Evolutionary conservation across 2,329 filamentous ascomycete genomes (phyloP).

Genomic region (Sporothrix protearum): DNA sequence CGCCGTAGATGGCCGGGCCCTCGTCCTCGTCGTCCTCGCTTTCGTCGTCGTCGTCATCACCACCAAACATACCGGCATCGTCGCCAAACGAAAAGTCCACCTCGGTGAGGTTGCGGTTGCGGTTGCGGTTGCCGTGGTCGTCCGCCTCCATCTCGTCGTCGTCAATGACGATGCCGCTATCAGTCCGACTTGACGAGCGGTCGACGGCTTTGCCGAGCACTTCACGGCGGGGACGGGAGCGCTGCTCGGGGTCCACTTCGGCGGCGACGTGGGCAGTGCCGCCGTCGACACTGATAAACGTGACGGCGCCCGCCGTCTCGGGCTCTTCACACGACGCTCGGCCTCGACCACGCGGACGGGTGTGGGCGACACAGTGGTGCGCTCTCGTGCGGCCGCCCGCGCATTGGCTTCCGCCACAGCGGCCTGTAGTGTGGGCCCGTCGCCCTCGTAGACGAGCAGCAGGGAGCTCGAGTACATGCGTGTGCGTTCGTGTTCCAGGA

Average conservation of each 20-base stretch:
- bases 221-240: slow-evolving; percentile 22
- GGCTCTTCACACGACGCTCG: slow-evolving; percentile 11
- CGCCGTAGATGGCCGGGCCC: slow-evolving; percentile 64
- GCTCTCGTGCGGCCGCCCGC: slow-evolving; percentile 34
- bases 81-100: slow-evolving; percentile 4
- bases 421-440: slow-evolving; percentile 51
- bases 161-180: slow-evolving; percentile 55
- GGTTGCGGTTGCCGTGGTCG: slow-evolving; percentile 47
- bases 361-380: background rate
- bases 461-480: slow-evolving; percentile 63
- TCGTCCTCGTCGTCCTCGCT: slow-evolving; percentile 48
- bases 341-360: slow-evolving; percentile 11
- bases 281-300: background rate
- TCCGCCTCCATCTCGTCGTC: slow-evolving; percentile 40
- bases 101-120: slow-evolving; percentile 38
- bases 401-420: slow-evolving; percentile 53
- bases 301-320: background rate
- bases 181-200: slow-evolving; percentile 46
- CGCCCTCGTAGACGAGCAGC: slow-evolving; percentile 62
- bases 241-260: slow-evolving; percentile 12
- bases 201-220: slow-evolving; percentile 28
- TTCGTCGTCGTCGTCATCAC: slow-evolving; percentile 42
- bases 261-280: background rate
- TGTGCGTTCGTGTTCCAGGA: slow-evolving; percentile 55
- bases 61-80: background rate